Evolutionary conservation across 169 alveolate genomes (phyloP).

Genomic region (Eimeria necatrix): DNA sequence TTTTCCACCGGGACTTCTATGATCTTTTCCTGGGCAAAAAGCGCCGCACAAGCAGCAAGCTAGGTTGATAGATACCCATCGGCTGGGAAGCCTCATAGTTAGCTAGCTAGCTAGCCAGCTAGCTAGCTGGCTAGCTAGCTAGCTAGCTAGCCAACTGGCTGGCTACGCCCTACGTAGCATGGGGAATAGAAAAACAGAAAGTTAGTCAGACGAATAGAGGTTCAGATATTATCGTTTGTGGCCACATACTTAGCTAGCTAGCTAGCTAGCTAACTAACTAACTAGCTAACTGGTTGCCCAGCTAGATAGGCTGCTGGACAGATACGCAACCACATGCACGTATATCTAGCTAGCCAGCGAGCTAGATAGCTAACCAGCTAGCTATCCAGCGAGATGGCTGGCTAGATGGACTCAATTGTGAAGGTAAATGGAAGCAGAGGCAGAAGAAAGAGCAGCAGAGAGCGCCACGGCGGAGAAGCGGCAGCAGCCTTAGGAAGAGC

Average conservation of each 20-base stretch:
- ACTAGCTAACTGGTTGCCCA: too few species aligned
- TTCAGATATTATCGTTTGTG: not conserved
- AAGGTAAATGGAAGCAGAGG: not conserved
- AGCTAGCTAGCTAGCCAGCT: not conserved
- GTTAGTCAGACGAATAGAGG: not conserved
- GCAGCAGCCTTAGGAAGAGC: too few species aligned
- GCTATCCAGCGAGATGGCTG: not conserved
- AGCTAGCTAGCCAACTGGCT: not conserved
- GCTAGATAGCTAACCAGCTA: not conserved
- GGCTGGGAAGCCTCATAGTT: not conserved
- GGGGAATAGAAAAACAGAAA: not conserved
- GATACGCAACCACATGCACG: too few species aligned
- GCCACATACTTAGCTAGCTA: too few species aligned
- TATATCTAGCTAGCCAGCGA: not conserved
- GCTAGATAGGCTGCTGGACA: too few species aligned
- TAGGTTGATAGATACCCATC: not conserved
- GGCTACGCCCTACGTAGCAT: not conserved
- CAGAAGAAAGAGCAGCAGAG: not conserved
- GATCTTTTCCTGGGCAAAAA: slow-evolving; percentile 18
- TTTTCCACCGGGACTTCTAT: slow-evolving; percentile 55
- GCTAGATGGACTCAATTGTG: not conserved
- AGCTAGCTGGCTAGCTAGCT: not conserved
- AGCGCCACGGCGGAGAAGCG: not conserved
- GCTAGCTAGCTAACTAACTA: too few species aligned
- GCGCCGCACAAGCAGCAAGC: too few species aligned